Evolutionary conservation across 75 land plant genomes (phyloP).

Genomic region (Larix kaempferi): DNA sequence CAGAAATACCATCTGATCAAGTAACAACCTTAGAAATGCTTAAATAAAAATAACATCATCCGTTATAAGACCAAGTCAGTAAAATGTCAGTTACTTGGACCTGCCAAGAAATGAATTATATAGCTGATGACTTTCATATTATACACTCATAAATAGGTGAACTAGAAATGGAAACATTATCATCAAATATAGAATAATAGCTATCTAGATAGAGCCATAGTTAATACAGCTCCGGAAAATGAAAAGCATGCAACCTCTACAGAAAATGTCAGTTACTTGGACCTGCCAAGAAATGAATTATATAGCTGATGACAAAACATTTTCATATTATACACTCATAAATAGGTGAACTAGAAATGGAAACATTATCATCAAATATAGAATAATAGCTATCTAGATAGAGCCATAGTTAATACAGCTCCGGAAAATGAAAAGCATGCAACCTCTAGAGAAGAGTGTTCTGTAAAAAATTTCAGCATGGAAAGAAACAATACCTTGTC

Average conservation of each 20-base stretch:
- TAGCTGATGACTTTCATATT: no score
- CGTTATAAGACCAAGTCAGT: not conserved
- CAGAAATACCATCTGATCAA: not conserved
- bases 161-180: not conserved
- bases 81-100: no score
- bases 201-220: not conserved
- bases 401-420: not conserved
- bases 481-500: constrained; percentile 59
- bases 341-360: not conserved
- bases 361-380: not conserved
- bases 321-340: not conserved
- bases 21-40: not conserved
- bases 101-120: no score
- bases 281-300: no score
- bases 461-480: not conserved
- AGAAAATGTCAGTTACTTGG: no score
- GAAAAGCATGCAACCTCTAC: no score
- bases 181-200: not conserved
- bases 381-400: not conserved
- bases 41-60: not conserved
- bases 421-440: not conserved
- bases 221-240: not conserved
- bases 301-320: not conserved
- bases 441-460: not conserved
- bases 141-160: not conserved